Base-by-base conservation (phyloP, 345 rosid species). In the Ceriops tagal region DNA sequence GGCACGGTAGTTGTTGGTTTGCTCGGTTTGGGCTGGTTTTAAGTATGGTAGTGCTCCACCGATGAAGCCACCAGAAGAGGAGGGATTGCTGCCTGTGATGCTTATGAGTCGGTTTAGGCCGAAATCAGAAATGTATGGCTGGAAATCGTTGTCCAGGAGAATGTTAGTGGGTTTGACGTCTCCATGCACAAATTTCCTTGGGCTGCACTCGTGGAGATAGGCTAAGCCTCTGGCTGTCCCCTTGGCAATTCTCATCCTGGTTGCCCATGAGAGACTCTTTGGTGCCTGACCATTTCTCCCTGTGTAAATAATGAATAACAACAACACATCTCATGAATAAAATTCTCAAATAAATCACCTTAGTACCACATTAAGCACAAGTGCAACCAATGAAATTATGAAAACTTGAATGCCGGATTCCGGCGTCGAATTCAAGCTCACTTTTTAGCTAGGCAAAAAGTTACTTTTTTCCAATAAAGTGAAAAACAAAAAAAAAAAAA, bases 151-250 rank as follows among this genome's bases (percentile, higher is more conserved):
- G 85, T 89, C 93, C 8, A 95, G 84, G 74, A 95, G 98, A 62
- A 95, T 89, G 79, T 95, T 95, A 0, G 99, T 87, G 0, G 99
- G 98, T 69, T 90, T 95, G 69, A 95, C 67, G 65, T 90, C 93
- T 46, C 97, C 99, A 19, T 95, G 99, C 37, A 92, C 86, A 20
- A 90, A 88, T 75, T 92, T 95, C 53, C 96, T 83, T 5, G 99
- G 98, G 72, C 98, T 95, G 84, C 97, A 90, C 71, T 95, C 99
- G 60, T 95, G 99, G 73, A 95, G 91, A 75, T 95, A 90, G 53
- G 99, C 99, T 68, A 95, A 31, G 55, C 98, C 99, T 57, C 92
- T 87, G 51, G 99, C 98, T 6, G 96, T 79, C 66, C 98, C 99
- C 78, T 90, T 92, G 11, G 84, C 90, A 3, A 95, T 84, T 79